A percentile compares a stretch with the other conserved stretches of the same genome.
phyloP scores from a whole-genome alignment of 1,139 yeast species.

The Suhomyces panamericanus region DNA sequence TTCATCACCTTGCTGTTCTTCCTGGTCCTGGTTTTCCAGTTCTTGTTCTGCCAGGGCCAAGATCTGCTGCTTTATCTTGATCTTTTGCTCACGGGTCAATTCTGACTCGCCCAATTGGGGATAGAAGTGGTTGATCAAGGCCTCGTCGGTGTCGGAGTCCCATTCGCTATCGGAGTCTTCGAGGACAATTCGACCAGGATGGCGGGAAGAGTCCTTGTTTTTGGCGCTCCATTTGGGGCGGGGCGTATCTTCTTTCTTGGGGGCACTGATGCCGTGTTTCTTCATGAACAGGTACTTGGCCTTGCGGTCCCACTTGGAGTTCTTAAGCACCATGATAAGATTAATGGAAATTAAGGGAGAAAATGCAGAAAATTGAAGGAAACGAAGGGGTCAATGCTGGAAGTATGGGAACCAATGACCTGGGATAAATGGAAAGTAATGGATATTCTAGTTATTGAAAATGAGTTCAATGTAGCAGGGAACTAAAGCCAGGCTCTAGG shows the following conservation, averaged over 20 bases:
- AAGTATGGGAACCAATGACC: not conserved
- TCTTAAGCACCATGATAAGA: conserved; percentile 40
- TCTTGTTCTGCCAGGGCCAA: conserved; percentile 28
- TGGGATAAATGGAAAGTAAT: no score
- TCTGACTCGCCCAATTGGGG: conserved; percentile 40
- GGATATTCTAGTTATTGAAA: no score
- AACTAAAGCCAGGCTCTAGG: no score
- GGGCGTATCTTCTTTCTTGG: conserved; percentile 7
- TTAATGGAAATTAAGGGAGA: not conserved
- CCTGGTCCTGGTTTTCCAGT: not conserved
- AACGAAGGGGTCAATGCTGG: not conserved
- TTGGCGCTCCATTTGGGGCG: conserved; percentile 43
- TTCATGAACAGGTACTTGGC: conserved; percentile 42
- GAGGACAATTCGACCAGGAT: conserved; percentile 18
- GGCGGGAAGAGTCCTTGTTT: conserved; percentile 14
- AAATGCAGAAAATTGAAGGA: not conserved
- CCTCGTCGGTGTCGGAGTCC: conserved; percentile 49
- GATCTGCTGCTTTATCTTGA: conserved; percentile 40
- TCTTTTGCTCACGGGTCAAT: conserved; percentile 37
- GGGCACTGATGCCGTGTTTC: conserved; percentile 36
- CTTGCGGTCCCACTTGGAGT: conserved; percentile 48
- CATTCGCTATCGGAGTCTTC: conserved; percentile 42
- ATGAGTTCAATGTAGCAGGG: no score
- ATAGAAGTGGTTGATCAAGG: conserved; percentile 41
- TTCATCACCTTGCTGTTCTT: not conserved